Conservation (phyloP, 2,329 filamentous ascomycete genomes). For the Sporothrix curviconia region DNA sequence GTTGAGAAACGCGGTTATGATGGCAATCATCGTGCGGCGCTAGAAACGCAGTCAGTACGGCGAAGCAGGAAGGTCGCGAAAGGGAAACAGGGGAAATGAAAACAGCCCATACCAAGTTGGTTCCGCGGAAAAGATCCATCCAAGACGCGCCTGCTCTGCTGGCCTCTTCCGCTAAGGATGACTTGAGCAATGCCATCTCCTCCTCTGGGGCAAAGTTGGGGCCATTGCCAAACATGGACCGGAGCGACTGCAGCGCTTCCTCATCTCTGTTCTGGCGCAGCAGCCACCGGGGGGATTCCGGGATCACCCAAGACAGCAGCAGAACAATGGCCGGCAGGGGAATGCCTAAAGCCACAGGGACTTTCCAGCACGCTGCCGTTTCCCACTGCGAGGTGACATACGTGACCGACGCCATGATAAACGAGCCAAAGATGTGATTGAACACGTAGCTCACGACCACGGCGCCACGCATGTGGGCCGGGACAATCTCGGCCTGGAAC, state of each 20-base stretch:
- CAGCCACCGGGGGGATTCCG: constrained; percentile 26
- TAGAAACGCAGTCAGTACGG: too few species aligned
- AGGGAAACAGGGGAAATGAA: too few species aligned
- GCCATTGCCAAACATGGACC: constrained; percentile 28
- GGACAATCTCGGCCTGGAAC: background rate
- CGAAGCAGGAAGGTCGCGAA: too few species aligned
- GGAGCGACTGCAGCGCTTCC: constrained; percentile 27
- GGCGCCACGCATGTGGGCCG: background rate
- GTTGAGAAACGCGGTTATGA: too few species aligned
- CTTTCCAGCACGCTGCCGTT: too few species aligned
- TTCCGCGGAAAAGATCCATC: too few species aligned
- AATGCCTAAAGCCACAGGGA: too few species aligned
- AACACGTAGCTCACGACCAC: constrained; percentile 2
- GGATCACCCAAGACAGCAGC: background rate
- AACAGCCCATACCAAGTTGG: too few species aligned
- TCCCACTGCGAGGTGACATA: background rate
- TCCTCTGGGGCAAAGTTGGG: constrained; percentile 8
- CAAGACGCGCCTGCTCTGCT: too few species aligned
- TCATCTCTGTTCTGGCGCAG: constrained; percentile 29
- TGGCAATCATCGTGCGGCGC: too few species aligned
- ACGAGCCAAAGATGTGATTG: background rate
- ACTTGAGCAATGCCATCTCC: too few species aligned
- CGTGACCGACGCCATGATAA: background rate
- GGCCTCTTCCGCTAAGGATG: too few species aligned
- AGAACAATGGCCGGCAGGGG: background rate